phyloP scores from a whole-genome alignment of 208 protist genomes.

The Acanthamoeba triangularis region DNA sequence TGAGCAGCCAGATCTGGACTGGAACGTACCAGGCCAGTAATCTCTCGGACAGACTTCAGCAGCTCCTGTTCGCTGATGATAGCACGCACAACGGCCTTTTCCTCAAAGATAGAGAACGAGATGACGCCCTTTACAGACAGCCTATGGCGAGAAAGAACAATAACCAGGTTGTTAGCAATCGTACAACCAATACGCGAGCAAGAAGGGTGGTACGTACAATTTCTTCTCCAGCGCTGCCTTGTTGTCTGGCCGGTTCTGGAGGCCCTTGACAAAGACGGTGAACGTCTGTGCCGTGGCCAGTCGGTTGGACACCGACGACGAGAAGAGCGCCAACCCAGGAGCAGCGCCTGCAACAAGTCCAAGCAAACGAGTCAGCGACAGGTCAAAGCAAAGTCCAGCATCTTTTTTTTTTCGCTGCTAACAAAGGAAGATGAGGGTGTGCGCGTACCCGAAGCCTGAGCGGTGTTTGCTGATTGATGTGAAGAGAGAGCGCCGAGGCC shows the following conservation, averaged over 20 bases:
- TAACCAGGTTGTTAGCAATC: background rate
- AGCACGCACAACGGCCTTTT: constrained; percentile 35
- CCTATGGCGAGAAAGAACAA: background rate
- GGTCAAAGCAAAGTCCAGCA: too few species aligned
- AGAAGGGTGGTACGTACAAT: background rate
- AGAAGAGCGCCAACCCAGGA: background rate
- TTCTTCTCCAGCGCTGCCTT: constrained; percentile 18
- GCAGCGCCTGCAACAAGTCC: background rate
- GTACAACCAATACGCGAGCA: background rate
- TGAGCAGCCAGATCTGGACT: background rate
- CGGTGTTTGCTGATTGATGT: background rate
- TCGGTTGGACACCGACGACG: constrained; percentile 12
- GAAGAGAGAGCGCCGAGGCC: constrained; percentile 8
- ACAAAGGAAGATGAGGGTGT: too few species aligned
- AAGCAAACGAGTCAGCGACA: too few species aligned
- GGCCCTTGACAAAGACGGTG: constrained; percentile 31
- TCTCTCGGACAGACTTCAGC: constrained; percentile 2
- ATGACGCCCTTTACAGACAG: constrained; percentile 15
- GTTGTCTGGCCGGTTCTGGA: constrained; percentile 41
- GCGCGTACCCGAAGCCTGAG: background rate
- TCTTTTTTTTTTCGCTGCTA: too few species aligned
- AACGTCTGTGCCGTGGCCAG: constrained; percentile 24
- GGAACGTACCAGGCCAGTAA: background rate
- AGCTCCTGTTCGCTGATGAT: constrained; percentile 43
- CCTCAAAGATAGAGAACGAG: constrained; percentile 46